Conservation (phyloP, 1,284 basidiomycete species). For the Kwoniella shivajii region DNA sequence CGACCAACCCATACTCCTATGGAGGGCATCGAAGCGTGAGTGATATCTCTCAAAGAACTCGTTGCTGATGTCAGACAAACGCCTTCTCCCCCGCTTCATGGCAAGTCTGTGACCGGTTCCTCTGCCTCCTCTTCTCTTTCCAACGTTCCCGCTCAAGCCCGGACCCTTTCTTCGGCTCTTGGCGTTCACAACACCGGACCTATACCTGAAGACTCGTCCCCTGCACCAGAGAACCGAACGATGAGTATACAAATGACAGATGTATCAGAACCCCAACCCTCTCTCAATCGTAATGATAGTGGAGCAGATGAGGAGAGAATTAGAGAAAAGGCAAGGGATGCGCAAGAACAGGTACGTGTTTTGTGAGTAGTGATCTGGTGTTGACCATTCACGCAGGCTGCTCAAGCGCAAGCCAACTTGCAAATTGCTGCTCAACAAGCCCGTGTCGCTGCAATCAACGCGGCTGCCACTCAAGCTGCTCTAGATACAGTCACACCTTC, state of each 20-base stretch:
- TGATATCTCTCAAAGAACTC: background rate
- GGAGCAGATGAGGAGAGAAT: slow-evolving; percentile 48
- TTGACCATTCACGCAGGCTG: slow-evolving; percentile 40
- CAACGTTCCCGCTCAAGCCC: slow-evolving; percentile 30
- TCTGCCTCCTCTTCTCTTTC: slow-evolving; percentile 35
- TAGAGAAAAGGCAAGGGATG: slow-evolving; percentile 51
- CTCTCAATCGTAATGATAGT: slow-evolving; percentile 22
- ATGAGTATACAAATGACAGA: slow-evolving; percentile 51
- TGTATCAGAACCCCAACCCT: slow-evolving; percentile 31
- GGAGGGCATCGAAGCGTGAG: slow-evolving; percentile 38
- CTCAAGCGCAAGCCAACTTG: slow-evolving; percentile 51
- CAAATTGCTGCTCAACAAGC: slow-evolving; percentile 55
- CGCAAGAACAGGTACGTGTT: slow-evolving; percentile 51
- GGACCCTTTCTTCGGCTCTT: slow-evolving; percentile 35
- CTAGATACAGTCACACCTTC: slow-evolving; percentile 36
- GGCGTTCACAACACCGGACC: slow-evolving; percentile 25
- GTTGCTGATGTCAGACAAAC: slow-evolving; percentile 7
- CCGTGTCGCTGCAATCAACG: slow-evolving; percentile 54
- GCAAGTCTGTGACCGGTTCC: slow-evolving; percentile 14
- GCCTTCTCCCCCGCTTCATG: background rate
- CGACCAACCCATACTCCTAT: slow-evolving; percentile 21
- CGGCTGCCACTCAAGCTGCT: slow-evolving; percentile 52
- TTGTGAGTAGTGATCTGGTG: background rate
- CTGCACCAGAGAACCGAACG: slow-evolving; percentile 18
- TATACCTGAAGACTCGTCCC: slow-evolving; percentile 15